Conservation (phyloP, 2,329 filamentous ascomycete species). For the Nectriaceae sp. region DNA sequence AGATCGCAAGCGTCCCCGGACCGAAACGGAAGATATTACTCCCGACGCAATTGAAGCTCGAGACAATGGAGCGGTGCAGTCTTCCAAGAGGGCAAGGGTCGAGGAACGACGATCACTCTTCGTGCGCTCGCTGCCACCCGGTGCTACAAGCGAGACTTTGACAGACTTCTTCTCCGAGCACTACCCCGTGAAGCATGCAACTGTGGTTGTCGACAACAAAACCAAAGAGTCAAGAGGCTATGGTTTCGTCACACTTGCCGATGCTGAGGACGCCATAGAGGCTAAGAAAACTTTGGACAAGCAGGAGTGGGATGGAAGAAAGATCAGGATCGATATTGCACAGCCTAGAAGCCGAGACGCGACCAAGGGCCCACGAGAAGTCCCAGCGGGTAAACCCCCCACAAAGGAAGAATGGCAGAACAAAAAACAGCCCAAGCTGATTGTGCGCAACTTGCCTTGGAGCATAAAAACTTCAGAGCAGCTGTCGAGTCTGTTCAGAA, state of each 20-base stretch:
- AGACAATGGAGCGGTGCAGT: conserved; percentile 33
- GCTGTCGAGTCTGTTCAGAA: conserved; percentile 75
- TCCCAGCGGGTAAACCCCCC: conserved; percentile 50
- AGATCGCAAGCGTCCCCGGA: conserved; percentile 38
- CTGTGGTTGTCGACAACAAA: conserved; percentile 82
- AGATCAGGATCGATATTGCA: conserved; percentile 84
- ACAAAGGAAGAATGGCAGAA: conserved; percentile 61
- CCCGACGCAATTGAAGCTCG: conserved; percentile 32
- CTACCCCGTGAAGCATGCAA: conserved; percentile 93
- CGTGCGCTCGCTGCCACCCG: conserved; percentile 80
- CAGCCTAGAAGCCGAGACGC: conserved; percentile 76
- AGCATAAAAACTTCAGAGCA: conserved; percentile 87
- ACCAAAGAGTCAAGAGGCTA: conserved; percentile 90
- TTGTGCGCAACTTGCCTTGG: conserved; percentile 95
- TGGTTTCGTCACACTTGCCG: conserved; percentile 95
- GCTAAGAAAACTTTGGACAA: conserved; percentile 83
- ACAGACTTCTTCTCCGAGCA: conserved; percentile 91
- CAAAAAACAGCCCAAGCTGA: conserved; percentile 71
- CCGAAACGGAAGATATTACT: conserved; percentile 34
- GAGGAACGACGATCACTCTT: conserved; percentile 77
- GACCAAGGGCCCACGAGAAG: conserved; percentile 43
- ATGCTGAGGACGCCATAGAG: conserved; percentile 83
- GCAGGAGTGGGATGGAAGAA: conserved; percentile 74
- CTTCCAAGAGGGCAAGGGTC: conserved; percentile 57
- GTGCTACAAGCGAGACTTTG: conserved; percentile 77